phyloP scores from a whole-genome alignment of 768 basidiomycete genomes.

The Tulasnella sp. region DNA sequence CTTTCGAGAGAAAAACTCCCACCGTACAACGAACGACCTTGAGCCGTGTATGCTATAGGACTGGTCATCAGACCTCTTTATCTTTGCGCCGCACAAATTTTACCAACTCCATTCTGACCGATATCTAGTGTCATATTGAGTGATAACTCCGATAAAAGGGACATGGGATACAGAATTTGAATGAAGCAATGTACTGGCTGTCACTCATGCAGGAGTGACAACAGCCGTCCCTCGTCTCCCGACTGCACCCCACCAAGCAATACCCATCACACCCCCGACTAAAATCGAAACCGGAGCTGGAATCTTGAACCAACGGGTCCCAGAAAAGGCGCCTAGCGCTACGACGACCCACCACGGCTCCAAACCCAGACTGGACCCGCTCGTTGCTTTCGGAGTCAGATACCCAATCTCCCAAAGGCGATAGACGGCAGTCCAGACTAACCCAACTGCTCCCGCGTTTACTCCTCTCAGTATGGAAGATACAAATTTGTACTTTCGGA shows the following conservation, averaged over 20 bases:
- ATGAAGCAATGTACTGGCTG: too few relatives aligned
- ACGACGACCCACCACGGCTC: constrained; percentile 31
- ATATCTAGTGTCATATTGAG: too few relatives aligned
- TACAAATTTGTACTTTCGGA: constrained; percentile 15
- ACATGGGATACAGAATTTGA: too few relatives aligned
- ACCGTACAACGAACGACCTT: too few relatives aligned
- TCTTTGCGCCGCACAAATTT: too few relatives aligned
- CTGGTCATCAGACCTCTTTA: too few relatives aligned
- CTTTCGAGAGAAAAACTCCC: too few relatives aligned
- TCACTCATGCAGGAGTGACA: not conserved
- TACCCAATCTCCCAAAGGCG: constrained; percentile 35
- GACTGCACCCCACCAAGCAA: constrained; percentile 19
- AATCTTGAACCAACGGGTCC: constrained; percentile 16
- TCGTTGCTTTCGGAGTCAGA: constrained; percentile 5
- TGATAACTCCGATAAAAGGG: too few relatives aligned
- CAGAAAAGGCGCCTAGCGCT: constrained; percentile 6
- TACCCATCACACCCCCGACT: constrained; percentile 17
- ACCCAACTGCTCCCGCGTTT: constrained; percentile 34
- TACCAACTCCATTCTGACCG: too few relatives aligned
- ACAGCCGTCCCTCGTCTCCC: not conserved
- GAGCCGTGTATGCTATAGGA: too few relatives aligned
- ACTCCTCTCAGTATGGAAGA: constrained; percentile 38
- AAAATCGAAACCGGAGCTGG: constrained; percentile 20
- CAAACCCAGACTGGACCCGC: constrained; percentile 23
- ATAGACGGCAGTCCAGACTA: constrained; percentile 35